Percentiles rank a stretch among this genome's conserved stretches.
Evolutionary conservation across 345 rosid genomes (phyloP).

Genomic region (Eucalyptus regnans): DNA sequence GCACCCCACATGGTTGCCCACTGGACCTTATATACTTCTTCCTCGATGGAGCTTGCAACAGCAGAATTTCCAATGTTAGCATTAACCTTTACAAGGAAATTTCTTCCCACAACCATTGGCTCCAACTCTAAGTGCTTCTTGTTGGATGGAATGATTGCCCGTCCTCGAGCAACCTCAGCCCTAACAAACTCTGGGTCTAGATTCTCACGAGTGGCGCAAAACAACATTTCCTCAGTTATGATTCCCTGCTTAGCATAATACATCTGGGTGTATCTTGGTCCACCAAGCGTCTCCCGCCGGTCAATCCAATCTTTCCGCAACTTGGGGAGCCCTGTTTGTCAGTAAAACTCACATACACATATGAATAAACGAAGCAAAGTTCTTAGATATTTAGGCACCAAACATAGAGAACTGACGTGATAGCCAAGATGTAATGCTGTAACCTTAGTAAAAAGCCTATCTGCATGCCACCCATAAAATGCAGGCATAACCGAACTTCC

Average conservation of each 20-base stretch:
- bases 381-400: neutral
- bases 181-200: conserved; percentile 96
- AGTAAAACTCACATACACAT: neutral
- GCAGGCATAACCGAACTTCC: neutral
- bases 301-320: conserved; percentile 89
- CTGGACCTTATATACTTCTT: conserved; percentile 97
- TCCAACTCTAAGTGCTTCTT: conserved; percentile 91
- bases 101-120: conserved; percentile 94
- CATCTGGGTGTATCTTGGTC: conserved; percentile 93
- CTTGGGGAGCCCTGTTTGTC: conserved; percentile 75
- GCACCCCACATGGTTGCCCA: conserved; percentile 99
- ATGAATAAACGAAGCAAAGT: neutral
- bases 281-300: conserved; percentile 58
- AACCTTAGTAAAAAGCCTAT: neutral
- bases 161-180: conserved; percentile 94
- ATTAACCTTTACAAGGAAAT: conserved; percentile 93
- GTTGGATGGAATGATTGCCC: conserved; percentile 98
- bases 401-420: neutral
- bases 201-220: conserved; percentile 86
- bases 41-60: conserved; percentile 95
- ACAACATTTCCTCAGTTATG: conserved; percentile 91
- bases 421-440: neutral
- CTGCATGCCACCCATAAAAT: neutral
- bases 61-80: conserved; percentile 97
- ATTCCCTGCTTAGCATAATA: conserved; percentile 96